Evolutionary conservation across 176 grass and related monocot species (phyloP).

Genomic region (Aegilops tauschii): DNA sequence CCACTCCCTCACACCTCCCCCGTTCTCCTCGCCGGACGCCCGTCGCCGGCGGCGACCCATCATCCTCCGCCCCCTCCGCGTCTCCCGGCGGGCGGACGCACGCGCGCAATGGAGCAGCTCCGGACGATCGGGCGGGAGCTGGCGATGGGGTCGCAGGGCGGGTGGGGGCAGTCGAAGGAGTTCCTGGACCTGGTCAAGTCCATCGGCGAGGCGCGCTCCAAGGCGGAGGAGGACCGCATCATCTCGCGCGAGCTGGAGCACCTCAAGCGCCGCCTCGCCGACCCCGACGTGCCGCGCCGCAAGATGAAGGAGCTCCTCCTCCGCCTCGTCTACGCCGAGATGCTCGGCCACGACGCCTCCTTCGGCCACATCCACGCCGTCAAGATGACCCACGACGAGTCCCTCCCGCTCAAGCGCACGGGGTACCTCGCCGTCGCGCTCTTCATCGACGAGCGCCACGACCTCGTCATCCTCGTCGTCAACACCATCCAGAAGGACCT

Average conservation of each 20-base stretch:
- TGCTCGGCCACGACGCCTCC: slow-evolving; percentile 98
- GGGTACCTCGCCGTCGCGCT: slow-evolving; percentile 98
- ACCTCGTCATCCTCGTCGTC: slow-evolving; percentile 97
- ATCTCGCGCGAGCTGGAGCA: slow-evolving; percentile 86
- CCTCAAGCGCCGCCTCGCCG: slow-evolving; percentile 83
- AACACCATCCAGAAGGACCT: slow-evolving; percentile 99
- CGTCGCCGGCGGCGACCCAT: slow-evolving; percentile 27
- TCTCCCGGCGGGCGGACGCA: neutral
- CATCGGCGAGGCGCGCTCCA: slow-evolving; percentile 97
- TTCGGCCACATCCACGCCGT: slow-evolving; percentile 99
- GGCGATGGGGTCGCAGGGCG: slow-evolving; percentile 90
- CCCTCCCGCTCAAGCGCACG: slow-evolving; percentile 83
- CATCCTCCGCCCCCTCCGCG: neutral
- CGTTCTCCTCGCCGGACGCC: neutral
- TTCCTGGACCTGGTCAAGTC: slow-evolving; percentile 99
- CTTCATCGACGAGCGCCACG: slow-evolving; percentile 93
- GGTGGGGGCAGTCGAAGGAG: slow-evolving; percentile 90
- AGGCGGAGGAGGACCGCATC: slow-evolving; percentile 99
- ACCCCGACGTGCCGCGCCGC: slow-evolving; percentile 88
- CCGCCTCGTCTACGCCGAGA: slow-evolving; percentile 97
- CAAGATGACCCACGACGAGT: slow-evolving; percentile 99
- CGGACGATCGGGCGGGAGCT: slow-evolving; percentile 95
- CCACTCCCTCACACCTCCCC: slow-evolving; percentile 21
- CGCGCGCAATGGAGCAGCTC: slow-evolving; percentile 84
- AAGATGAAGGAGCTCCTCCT: slow-evolving; percentile 98